Evolutionary conservation across 2,329 filamentous ascomycete genomes (phyloP).

Genomic region (Raffaelea albimanens): DNA sequence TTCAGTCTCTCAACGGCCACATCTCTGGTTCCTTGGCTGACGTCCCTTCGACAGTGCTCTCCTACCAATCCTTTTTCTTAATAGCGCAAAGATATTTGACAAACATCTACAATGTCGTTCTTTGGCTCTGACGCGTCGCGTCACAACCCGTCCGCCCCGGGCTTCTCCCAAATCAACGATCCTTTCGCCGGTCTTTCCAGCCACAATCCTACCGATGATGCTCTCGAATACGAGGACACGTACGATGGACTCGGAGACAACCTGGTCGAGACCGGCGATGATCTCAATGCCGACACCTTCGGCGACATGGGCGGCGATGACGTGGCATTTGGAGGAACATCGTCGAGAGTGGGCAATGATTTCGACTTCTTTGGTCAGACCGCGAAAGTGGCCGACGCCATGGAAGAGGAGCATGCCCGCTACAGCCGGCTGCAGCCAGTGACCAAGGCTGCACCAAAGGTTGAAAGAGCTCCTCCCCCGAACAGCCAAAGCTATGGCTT

Average conservation of each 20-base stretch:
- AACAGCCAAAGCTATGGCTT: constrained; percentile 14
- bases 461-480: constrained; percentile 9
- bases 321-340: neutral
- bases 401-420: constrained; percentile 84
- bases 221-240: constrained; percentile 83
- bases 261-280: constrained; percentile 86
- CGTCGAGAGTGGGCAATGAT: constrained; percentile 66
- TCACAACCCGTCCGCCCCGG: constrained; percentile 60
- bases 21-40: too few species aligned
- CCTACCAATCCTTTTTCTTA: too few species aligned
- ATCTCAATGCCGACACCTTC: constrained; percentile 96
- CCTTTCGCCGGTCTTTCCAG: constrained; percentile 77
- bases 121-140: constrained; percentile 74
- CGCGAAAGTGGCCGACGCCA: constrained; percentile 72
- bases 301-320: constrained; percentile 29
- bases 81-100: too few species aligned
- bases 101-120: constrained; percentile 61
- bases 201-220: constrained; percentile 50
- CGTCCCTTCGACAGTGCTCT: too few species aligned
- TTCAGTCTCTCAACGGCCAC: neutral
- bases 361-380: constrained; percentile 97
- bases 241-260: constrained; percentile 91
- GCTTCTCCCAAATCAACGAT: constrained; percentile 76
- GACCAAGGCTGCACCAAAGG: constrained; percentile 26
- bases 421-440: constrained; percentile 66